Percentiles rank a stretch among this genome's conserved stretches.
These are phyloP conservation scores for Peribolospora kevripleyi DNA, from an alignment of 768 basidiomycete species.

Conservation along the genomic window DNA sequence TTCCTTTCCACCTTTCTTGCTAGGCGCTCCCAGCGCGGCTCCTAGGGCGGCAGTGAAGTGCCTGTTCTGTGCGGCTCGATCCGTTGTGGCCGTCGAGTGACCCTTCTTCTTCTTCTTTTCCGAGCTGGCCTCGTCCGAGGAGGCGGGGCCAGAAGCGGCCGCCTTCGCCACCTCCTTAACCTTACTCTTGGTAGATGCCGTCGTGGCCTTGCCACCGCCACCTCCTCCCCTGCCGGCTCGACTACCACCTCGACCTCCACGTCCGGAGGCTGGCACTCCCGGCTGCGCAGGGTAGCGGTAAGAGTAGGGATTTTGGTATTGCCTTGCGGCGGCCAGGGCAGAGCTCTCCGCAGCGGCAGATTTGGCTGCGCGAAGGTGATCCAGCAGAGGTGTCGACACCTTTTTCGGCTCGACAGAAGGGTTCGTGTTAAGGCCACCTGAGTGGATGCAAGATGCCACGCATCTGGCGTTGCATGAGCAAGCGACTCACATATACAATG, in stretches of 20 bases:
- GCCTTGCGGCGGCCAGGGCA: constrained; percentile 2
- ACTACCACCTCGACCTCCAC: not conserved
- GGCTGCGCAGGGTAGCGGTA: constrained; percentile 34
- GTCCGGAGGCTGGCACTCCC: constrained; percentile 32
- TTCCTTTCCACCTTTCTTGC: not conserved
- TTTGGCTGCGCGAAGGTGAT: constrained; percentile 71
- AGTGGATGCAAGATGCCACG: no score
- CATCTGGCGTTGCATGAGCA: no score
- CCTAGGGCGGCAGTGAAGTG: not conserved
- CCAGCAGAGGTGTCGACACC: constrained; percentile 64
- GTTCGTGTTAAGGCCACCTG: not conserved
- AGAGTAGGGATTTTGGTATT: not conserved
- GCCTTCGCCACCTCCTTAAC: not conserved
- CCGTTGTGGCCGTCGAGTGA: not conserved
- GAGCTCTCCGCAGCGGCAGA: constrained; percentile 36
- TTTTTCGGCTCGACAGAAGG: constrained; percentile 8
- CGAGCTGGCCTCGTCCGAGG: not conserved
- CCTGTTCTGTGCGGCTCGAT: not conserved
- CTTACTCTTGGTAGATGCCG: not conserved
- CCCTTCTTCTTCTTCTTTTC: not conserved
- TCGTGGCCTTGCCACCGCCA: not conserved
- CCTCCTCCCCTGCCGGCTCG: not conserved
- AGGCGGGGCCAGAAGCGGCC: not conserved
- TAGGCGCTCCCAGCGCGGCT: not conserved
- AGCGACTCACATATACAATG: not conserved